Evolutionary conservation across 805 yeast species (phyloP).

Genomic region (Sungouiozyma ichnusensis): DNA sequence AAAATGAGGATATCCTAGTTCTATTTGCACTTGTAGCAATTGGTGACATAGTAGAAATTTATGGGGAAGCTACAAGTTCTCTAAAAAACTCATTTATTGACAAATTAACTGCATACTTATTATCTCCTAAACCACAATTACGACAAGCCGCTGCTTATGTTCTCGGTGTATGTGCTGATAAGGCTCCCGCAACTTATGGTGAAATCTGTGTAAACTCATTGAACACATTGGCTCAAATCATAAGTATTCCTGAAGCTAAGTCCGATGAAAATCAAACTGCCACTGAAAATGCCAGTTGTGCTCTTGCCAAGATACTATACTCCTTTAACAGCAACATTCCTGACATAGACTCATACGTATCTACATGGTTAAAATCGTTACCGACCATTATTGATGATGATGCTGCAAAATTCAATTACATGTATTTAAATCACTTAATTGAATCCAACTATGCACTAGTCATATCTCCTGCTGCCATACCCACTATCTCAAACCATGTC

Average conservation of each 20-base stretch:
- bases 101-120: constrained; percentile 55
- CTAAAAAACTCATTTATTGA: constrained; percentile 56
- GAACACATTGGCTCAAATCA: constrained; percentile 63
- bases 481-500: constrained; percentile 55
- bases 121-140: constrained; percentile 55
- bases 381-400: constrained; percentile 80
- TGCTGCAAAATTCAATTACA: constrained; percentile 78
- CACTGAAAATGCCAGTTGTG: constrained; percentile 73
- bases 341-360: constrained; percentile 49
- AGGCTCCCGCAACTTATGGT: constrained; percentile 55
- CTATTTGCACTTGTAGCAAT: constrained; percentile 72
- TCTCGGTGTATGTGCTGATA: constrained; percentile 78
- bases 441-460: constrained; percentile 55
- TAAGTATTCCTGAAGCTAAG: constrained; percentile 68
- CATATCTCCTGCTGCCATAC: constrained; percentile 35
- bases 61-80: constrained; percentile 57
- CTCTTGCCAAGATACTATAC: constrained; percentile 77
- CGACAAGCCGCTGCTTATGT: constrained; percentile 83
- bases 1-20: constrained; percentile 56
- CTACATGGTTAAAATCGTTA: constrained; percentile 69
- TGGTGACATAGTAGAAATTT: constrained; percentile 70
- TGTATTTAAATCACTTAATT: constrained; percentile 62
- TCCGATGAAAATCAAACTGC: constrained; percentile 78
- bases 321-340: constrained; percentile 50
- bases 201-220: constrained; percentile 61